phyloP scores from a whole-genome alignment of 2,329 filamentous ascomycete genomes.

The Anthostomella pinea region DNA sequence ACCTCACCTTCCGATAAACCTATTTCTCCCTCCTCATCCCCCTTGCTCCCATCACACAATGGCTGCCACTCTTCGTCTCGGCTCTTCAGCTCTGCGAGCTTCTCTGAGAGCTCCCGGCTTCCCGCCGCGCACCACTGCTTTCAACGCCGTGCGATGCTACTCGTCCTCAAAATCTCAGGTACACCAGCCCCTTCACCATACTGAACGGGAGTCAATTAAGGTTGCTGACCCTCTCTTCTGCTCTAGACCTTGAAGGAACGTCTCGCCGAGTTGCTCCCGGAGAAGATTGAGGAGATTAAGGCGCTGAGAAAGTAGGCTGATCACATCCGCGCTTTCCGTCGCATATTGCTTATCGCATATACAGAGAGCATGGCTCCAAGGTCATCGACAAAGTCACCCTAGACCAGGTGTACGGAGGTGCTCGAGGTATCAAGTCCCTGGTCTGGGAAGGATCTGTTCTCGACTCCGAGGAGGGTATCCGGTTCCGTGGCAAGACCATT shows the following conservation, averaged over 20 bases:
- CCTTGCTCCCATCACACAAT: conserved; percentile 59
- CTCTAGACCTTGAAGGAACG: conserved; percentile 91
- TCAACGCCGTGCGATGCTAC: conserved; percentile 85
- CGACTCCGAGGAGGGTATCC: conserved; percentile 97
- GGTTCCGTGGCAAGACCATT: conserved; percentile 98
- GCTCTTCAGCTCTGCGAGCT: conserved; percentile 77
- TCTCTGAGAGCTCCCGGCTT: conserved; percentile 66
- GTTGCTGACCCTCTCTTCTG: conserved; percentile 20
- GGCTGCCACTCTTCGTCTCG: conserved; percentile 79
- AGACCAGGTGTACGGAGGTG: conserved; percentile 98
- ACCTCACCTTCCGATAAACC: conserved; percentile 4
- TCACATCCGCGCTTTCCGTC: conserved; percentile 13
- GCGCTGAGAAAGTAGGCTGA: conserved; percentile 82
- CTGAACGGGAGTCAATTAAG: conserved; percentile 7
- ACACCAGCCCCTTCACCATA: conserved; percentile 32
- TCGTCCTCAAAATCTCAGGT: conserved; percentile 84
- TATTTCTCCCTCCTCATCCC: conserved; percentile 16
- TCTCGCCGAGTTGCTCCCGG: conserved; percentile 92
- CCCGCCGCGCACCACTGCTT: conserved; percentile 66
- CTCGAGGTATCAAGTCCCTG: conserved; percentile 96
- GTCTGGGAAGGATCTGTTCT: conserved; percentile 99
- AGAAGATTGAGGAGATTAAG: conserved; percentile 99
- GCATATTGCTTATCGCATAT: conserved; percentile 24
- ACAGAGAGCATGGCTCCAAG: conserved; percentile 89
- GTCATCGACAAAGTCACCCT: conserved; percentile 97